Evolutionary conservation across 139 green algal genomes (phyloP).

Genomic region (Volvox reticuliferus): DNA sequence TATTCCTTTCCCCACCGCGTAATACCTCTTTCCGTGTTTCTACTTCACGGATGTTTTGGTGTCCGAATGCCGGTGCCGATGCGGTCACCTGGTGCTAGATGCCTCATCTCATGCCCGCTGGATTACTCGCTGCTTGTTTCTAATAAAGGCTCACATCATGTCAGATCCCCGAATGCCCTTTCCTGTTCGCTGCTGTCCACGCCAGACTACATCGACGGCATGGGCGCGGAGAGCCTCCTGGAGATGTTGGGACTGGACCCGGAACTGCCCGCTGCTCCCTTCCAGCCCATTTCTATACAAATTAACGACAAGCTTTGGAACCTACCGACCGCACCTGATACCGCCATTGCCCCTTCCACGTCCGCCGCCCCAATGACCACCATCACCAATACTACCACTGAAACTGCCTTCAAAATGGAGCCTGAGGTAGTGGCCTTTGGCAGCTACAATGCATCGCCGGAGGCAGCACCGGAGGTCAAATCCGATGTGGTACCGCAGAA

Average conservation of each 20-base stretch:
- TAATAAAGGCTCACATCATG: not conserved
- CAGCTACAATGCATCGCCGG: not conserved
- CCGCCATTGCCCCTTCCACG: not conserved
- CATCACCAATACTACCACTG: not conserved
- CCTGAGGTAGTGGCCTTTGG: not conserved
- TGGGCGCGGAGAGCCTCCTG: slow-evolving; percentile 22
- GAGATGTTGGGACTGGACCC: slow-evolving; percentile 2
- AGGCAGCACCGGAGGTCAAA: not conserved
- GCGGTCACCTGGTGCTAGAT: too few species aligned
- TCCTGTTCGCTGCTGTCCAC: too few species aligned
- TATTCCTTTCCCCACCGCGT: too few species aligned
- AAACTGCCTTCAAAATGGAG: not conserved
- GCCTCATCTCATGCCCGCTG: too few species aligned
- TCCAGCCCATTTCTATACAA: not conserved
- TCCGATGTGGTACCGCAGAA: too few species aligned
- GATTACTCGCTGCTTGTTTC: too few species aligned
- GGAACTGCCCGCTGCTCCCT: not conserved
- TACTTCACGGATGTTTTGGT: too few species aligned
- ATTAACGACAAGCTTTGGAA: not conserved
- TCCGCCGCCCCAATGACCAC: not conserved
- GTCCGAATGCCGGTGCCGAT: too few species aligned
- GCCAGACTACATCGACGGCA: not conserved
- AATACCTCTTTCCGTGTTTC: too few species aligned
- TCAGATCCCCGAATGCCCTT: not conserved
- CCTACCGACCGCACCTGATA: not conserved